Evolutionary conservation across 2,329 filamentous ascomycete species (phyloP).

Genomic region (Canariomyces notabilis): DNA sequence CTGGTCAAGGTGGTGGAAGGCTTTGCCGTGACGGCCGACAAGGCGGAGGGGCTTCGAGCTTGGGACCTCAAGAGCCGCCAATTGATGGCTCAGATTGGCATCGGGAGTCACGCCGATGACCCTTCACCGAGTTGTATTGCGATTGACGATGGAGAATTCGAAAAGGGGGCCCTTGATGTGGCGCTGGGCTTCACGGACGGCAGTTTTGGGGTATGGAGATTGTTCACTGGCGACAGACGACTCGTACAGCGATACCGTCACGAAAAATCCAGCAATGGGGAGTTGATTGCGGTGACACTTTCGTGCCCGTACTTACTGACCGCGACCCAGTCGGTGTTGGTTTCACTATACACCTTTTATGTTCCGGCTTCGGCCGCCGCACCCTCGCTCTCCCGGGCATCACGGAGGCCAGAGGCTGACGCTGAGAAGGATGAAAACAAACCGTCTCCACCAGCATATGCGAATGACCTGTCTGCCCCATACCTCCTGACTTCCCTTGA

Average conservation of each 20-base stretch:
- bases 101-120: constrained; percentile 29
- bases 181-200: constrained; percentile 68
- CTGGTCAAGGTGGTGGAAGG: constrained; percentile 75
- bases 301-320: constrained; percentile 72
- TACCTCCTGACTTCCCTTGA: constrained; percentile 70
- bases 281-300: constrained; percentile 65
- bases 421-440: too few relatives aligned
- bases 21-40: constrained; percentile 72
- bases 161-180: constrained; percentile 49
- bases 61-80: constrained; percentile 67
- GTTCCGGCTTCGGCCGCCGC: too few relatives aligned
- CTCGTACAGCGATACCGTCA: constrained; percentile 55
- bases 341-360: constrained; percentile 71
- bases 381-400: too few relatives aligned
- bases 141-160: constrained; percentile 50
- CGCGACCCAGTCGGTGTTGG: constrained; percentile 66
- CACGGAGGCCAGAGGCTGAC: too few relatives aligned
- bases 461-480: constrained; percentile 35
- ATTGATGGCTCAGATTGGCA: constrained; percentile 48
- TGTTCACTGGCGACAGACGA: constrained; percentile 42
- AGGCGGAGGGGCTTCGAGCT: constrained; percentile 62
- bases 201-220: constrained; percentile 63
- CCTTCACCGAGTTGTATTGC: constrained; percentile 57
- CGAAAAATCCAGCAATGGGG: constrained; percentile 56
- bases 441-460: background rate